Conservation (phyloP, 192 early-diverging fungal species). For the Coemansia sp. region DNA sequence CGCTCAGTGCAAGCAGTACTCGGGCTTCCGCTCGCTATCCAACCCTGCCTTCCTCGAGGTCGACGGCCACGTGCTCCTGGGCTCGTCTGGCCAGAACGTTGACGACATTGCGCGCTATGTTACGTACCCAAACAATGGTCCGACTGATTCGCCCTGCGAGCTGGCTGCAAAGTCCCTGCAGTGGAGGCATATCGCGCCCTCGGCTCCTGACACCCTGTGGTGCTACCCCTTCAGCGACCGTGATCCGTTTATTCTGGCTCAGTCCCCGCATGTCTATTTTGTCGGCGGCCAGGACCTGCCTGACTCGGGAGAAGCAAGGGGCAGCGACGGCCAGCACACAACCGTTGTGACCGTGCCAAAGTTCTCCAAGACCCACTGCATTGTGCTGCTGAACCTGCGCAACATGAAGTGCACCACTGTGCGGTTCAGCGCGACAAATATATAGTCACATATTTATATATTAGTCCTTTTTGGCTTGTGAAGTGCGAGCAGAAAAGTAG, state of each 20-base stretch:
- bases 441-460: neutral
- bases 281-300: slow-evolving; percentile 86
- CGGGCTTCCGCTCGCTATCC: slow-evolving; percentile 70
- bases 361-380: slow-evolving; percentile 67
- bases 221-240: slow-evolving; percentile 87
- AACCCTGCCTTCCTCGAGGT: slow-evolving; percentile 82
- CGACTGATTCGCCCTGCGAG: slow-evolving; percentile 59
- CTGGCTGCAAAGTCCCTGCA: slow-evolving; percentile 73
- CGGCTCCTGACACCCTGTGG: slow-evolving; percentile 95
- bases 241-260: slow-evolving; percentile 86
- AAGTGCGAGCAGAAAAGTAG: slow-evolving; percentile 17
- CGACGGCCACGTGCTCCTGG: slow-evolving; percentile 73
- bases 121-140: slow-evolving; percentile 21
- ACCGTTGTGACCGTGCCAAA: slow-evolving; percentile 78
- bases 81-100: slow-evolving; percentile 84
- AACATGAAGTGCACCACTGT: slow-evolving; percentile 61
- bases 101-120: slow-evolving; percentile 84
- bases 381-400: slow-evolving; percentile 81
- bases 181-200: slow-evolving; percentile 91
- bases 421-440: slow-evolving; percentile 1
- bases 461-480: slow-evolving; percentile 2
- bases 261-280: slow-evolving; percentile 84
- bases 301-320: slow-evolving; percentile 57
- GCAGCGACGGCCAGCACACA: slow-evolving; percentile 61
- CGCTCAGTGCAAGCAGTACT: slow-evolving; percentile 60